These are phyloP conservation scores for Backusella westeae DNA, from an alignment of 192 early-diverging fungal species.

Conservation along the genomic window DNA sequence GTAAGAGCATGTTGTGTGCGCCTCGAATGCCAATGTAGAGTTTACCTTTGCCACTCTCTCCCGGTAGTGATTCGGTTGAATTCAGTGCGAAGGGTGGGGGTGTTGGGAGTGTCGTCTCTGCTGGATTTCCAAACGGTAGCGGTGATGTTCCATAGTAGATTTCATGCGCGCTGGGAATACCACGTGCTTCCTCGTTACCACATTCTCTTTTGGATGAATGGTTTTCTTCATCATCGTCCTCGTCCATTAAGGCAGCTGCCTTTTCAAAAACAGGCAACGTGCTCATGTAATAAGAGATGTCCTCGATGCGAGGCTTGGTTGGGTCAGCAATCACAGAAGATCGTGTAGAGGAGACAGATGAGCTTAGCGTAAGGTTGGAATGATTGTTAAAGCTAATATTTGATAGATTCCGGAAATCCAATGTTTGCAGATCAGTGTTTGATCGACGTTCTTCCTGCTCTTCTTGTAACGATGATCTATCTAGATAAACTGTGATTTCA, in stretches of 20 bases:
- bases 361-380: background rate
- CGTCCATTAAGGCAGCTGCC: background rate
- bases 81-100: background rate
- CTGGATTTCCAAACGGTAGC: background rate
- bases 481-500: background rate
- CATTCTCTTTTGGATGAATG: background rate
- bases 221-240: background rate
- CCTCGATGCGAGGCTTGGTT: background rate
- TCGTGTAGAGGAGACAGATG: background rate
- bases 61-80: background rate
- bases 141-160: background rate
- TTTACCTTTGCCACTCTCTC: background rate
- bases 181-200: background rate
- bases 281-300: background rate
- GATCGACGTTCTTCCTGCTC: background rate
- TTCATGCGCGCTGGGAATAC: slow-evolving; percentile 10
- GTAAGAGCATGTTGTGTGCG: slow-evolving; percentile 16
- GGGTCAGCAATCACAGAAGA: background rate
- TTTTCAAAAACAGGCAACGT: background rate
- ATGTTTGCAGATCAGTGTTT: background rate
- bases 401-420: background rate
- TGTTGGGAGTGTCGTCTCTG: background rate
- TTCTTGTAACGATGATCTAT: background rate
- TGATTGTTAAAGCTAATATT: background rate
- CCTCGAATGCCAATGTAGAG: slow-evolving; percentile 17